phyloP scores from a whole-genome alignment of 2,329 filamentous ascomycete species.

The Fusarium albidum region DNA sequence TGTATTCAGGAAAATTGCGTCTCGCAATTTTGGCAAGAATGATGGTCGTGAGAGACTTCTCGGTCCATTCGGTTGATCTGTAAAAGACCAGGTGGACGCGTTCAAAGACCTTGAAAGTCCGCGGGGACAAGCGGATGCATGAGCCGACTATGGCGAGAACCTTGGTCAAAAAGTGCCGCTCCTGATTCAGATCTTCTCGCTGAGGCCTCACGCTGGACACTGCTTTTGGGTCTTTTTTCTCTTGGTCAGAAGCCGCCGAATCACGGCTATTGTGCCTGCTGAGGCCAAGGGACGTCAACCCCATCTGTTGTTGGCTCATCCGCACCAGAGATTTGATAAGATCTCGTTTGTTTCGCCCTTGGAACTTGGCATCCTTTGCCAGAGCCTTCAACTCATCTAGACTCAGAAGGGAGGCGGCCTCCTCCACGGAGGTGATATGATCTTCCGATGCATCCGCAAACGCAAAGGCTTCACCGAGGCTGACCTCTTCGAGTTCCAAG shows the following conservation, averaged over 20 bases:
- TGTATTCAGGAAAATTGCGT: constrained; percentile 87
- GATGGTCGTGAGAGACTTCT: constrained; percentile 94
- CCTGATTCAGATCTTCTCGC: constrained; percentile 64
- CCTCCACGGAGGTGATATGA: constrained; percentile 78
- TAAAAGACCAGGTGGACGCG: constrained; percentile 97
- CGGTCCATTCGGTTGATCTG: constrained; percentile 94
- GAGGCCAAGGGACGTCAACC: constrained; percentile 74
- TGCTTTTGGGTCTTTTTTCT: constrained; percentile 39
- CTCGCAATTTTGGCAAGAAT: constrained; percentile 91
- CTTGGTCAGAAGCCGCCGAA: constrained; percentile 57
- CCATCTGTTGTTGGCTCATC: constrained; percentile 77
- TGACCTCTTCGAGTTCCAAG: constrained; percentile 51
- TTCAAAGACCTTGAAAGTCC: constrained; percentile 84
- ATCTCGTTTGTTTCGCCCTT: constrained; percentile 88
- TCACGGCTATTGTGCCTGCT: constrained; percentile 69
- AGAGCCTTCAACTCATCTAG: constrained; percentile 87
- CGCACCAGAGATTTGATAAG: constrained; percentile 77
- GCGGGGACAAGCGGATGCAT: constrained; percentile 80
- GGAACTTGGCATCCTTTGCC: constrained; percentile 85
- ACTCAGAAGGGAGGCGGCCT: constrained; percentile 82
- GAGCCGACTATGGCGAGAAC: constrained; percentile 81
- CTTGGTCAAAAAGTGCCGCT: constrained; percentile 78
- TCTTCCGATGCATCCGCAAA: constrained; percentile 84
- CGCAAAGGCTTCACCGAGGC: constrained; percentile 67
- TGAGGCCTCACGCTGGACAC: constrained; percentile 24